Base-by-base conservation (phyloP, 1,284 basidiomycete genomes). In the Pyrrhoderma noxium region DNA sequence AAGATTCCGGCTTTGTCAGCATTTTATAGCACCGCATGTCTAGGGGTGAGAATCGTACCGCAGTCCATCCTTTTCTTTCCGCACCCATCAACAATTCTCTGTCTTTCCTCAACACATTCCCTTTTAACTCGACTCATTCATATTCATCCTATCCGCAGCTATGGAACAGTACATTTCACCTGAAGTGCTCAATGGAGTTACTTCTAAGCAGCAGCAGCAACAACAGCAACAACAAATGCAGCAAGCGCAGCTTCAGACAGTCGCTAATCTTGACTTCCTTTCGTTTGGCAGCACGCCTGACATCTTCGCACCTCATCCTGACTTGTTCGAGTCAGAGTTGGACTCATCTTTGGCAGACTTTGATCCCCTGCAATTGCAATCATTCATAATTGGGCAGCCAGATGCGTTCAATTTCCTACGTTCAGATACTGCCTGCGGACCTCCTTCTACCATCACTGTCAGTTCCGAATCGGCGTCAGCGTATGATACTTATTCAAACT, bases 311-410 rank as follows among this genome's bases (percentile, higher is more conserved):
- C 84, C 85, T 47, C 78, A 83, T 64, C 82, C 85, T 56, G 85
- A 89, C 73, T 74, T 80, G 56, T 89, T 89, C 69, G 87, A 89
- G 62, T 76, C 78, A 48, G 87, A 89, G 67, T 76, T 89, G 62
- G 87, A 89, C 69, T 72, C 72, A 35, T 76, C 74, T 65, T 77
- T 84, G 61, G 77, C 76, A 56, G 76, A 74, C 48, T 76, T 80
- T 65, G 77, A 82, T 70, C 71, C 75, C 59, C 64, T 71, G 55
- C 75, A 83, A 62, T 71, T 87, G 51, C 78, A 80, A 62, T 72
- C 81, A 57, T 67, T 81, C 57, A 77, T 76, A 56, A 70, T 81
- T 55, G 78, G 84, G 67, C 70, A 74, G 59, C 74, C 76, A 65
- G 76, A 78, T 68, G 72, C 79, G 58, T 83, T 79, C 69, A 71